Evolutionary conservation across 2,329 filamentous ascomycete species (phyloP).

Genomic region (Ceratocystiopsis minuta): DNA sequence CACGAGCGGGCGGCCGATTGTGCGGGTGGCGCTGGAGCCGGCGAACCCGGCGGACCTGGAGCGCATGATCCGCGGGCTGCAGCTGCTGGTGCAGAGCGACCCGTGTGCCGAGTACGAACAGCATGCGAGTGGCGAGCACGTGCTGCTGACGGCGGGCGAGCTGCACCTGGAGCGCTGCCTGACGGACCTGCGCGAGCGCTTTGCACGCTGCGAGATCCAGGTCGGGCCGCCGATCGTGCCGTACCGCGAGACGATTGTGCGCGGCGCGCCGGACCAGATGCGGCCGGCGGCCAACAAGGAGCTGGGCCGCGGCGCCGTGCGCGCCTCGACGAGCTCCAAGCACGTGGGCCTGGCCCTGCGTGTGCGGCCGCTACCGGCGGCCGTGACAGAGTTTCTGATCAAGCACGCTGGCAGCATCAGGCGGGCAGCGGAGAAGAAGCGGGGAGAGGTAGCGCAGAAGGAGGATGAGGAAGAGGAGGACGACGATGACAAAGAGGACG

Average conservation of each 20-base stretch:
- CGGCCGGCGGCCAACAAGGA: conserved; percentile 71
- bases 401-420: conserved; percentile 58
- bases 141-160: conserved; percentile 84
- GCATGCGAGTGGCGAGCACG: conserved; percentile 82
- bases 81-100: conserved; percentile 80
- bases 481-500: conserved; percentile 24
- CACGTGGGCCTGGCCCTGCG: conserved; percentile 62
- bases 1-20: conserved; percentile 72
- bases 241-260: conserved; percentile 81
- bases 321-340: conserved; percentile 65
- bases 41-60: conserved; percentile 76
- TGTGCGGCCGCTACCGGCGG: conserved; percentile 58
- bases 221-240: conserved; percentile 88
- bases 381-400: conserved; percentile 68
- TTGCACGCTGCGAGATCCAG: conserved; percentile 87
- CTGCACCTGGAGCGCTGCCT: conserved; percentile 85
- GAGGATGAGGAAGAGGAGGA: conserved; percentile 17
- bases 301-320: conserved; percentile 63
- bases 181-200: conserved; percentile 81
- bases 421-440: conserved; percentile 19
- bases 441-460: background rate
- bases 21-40: conserved; percentile 88
- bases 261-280: conserved; percentile 60
- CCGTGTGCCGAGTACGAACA: conserved; percentile 94
- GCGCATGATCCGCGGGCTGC: conserved; percentile 83